These are phyloP conservation scores for Quercus lobata DNA, from an alignment of 331 rosid genomes.

Conservation along the genomic window DNA sequence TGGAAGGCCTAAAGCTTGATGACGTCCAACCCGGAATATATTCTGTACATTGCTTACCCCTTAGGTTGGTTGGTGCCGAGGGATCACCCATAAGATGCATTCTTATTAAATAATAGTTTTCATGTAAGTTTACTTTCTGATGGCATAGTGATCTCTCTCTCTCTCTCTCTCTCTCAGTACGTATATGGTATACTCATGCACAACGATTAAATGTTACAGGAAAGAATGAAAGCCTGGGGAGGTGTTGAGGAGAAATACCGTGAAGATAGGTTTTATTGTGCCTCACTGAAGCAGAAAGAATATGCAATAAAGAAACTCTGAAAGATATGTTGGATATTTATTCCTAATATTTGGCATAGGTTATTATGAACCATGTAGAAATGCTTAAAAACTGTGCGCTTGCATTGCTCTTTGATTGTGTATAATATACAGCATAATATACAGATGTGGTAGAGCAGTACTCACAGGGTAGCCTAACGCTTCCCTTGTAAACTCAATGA, in stretches of 20 bases:
- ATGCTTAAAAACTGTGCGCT: too few relatives aligned
- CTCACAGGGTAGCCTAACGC: too few relatives aligned
- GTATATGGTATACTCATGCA: not conserved
- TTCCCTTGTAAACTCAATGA: too few relatives aligned
- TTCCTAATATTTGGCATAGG: not conserved
- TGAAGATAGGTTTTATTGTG: not conserved
- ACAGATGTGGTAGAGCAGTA: too few relatives aligned
- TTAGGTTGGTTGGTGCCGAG: constrained; percentile 81
- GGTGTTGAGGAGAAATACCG: not conserved
- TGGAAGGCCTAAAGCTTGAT: constrained; percentile 88
- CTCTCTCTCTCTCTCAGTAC: too few relatives aligned
- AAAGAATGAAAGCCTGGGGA: not conserved
- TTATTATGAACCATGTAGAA: too few relatives aligned
- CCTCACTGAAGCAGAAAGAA: not conserved
- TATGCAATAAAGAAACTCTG: not conserved
- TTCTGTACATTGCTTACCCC: constrained; percentile 74
- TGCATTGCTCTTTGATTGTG: too few relatives aligned
- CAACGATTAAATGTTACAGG: not conserved
- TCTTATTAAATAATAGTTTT: constrained; percentile 32
- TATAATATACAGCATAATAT: too few relatives aligned
- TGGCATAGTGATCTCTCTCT: too few relatives aligned
- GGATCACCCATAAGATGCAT: constrained; percentile 86
- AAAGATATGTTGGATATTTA: not conserved
- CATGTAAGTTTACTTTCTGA: constrained; percentile 3
- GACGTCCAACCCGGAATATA: constrained; percentile 59